phyloP scores from a whole-genome alignment of 192 early-diverging fungal genomes.

The Martensiomyces pterosporus region DNA sequence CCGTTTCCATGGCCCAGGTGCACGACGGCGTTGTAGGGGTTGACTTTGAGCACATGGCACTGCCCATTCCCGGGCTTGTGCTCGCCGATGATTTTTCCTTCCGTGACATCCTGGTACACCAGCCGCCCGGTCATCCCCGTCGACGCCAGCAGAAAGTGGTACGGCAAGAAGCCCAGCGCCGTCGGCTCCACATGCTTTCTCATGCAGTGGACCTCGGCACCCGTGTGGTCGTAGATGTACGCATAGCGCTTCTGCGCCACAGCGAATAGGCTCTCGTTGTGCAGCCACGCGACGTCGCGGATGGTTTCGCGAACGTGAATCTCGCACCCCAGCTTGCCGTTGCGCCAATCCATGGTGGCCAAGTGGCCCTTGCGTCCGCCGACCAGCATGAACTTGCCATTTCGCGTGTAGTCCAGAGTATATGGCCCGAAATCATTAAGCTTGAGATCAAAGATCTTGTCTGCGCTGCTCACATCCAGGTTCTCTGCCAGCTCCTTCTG shows the following conservation, averaged over 20 bases:
- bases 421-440: conserved; percentile 84
- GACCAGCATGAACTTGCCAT: conserved; percentile 71
- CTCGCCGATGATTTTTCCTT: conserved; percentile 78
- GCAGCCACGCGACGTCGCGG: conserved; percentile 91
- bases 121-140: conserved; percentile 77
- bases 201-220: conserved; percentile 87
- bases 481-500: conserved; percentile 64
- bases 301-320: conserved; percentile 85
- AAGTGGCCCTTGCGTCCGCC: conserved; percentile 84
- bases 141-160: conserved; percentile 85
- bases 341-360: conserved; percentile 88
- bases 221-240: conserved; percentile 90
- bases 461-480: conserved; percentile 68
- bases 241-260: conserved; percentile 94
- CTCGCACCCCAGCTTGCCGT: conserved; percentile 71
- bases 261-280: conserved; percentile 91
- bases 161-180: conserved; percentile 84
- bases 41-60: conserved; percentile 82
- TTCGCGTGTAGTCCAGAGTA: conserved; percentile 82
- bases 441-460: conserved; percentile 79
- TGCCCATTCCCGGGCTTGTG: conserved; percentile 70
- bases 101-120: conserved; percentile 93
- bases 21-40: conserved; percentile 86
- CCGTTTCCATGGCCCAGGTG: conserved; percentile 89
- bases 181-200: conserved; percentile 77